Percentiles rank a stretch among this genome's conserved stretches.
Conservation (phyloP, 495 filamentous ascomycete genomes). For the Parachaetomium inaequale region DNA sequence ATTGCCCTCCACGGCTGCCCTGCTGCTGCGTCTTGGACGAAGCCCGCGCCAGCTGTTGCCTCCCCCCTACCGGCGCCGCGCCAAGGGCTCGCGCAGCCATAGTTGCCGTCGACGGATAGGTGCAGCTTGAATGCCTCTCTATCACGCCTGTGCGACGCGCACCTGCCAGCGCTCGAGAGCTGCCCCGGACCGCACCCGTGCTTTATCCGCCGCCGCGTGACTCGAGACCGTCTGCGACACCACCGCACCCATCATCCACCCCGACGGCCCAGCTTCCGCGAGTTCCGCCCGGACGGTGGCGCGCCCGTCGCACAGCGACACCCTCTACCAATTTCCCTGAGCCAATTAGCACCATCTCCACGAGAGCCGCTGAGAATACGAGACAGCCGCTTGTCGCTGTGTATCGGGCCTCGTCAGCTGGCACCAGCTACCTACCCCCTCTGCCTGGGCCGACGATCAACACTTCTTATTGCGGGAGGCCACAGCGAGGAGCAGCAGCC, state of each 20-base stretch:
- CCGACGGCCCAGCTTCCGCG: constrained; percentile 36
- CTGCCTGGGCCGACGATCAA: constrained; percentile 25
- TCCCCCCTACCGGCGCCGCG: constrained; percentile 22
- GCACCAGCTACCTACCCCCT: constrained; percentile 14
- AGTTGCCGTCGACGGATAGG: constrained; percentile 32
- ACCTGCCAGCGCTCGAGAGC: constrained; percentile 23
- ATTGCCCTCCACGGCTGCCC: constrained; percentile 8
- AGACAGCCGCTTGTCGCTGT: constrained; percentile 33
- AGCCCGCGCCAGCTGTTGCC: not conserved
- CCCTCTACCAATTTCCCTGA: constrained; percentile 42
- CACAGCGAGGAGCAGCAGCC: constrained; percentile 20
- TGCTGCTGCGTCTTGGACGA: not conserved
- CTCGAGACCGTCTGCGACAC: constrained; percentile 25
- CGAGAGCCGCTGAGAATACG: constrained; percentile 31
- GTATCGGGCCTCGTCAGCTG: constrained; percentile 37
- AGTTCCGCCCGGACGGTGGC: constrained; percentile 35
- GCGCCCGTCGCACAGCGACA: constrained; percentile 41
- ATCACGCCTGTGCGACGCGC: constrained; percentile 28
- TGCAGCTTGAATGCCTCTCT: constrained; percentile 34
- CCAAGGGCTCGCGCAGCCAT: constrained; percentile 33
- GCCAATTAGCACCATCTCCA: constrained; percentile 40
- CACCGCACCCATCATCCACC: constrained; percentile 17
- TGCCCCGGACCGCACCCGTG: constrained; percentile 28
- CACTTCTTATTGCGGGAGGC: constrained; percentile 33
- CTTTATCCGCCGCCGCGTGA: constrained; percentile 48